These are phyloP conservation scores for Silybum marianum DNA, from an alignment of 129 eudicot genomes.

Conservation along the genomic window DNA sequence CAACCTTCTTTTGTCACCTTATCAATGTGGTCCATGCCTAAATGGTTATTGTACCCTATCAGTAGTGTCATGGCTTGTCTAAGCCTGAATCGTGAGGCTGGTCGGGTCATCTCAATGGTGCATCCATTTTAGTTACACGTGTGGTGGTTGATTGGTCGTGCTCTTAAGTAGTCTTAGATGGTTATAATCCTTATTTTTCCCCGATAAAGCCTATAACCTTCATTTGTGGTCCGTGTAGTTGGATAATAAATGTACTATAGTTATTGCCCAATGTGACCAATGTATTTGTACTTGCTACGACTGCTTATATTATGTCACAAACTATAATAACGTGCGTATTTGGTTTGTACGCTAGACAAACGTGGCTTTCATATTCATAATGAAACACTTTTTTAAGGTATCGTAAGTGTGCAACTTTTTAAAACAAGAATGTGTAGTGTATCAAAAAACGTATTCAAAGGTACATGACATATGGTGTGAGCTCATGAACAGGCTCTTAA, in stretches of 20 bases:
- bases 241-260: background rate
- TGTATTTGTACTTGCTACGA: background rate
- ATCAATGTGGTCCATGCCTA: conserved; percentile 15
- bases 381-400: background rate
- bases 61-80: conserved; percentile 1
- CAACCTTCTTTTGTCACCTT: conserved; percentile 29
- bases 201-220: background rate
- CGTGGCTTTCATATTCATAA: background rate
- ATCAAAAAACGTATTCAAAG: background rate
- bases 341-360: background rate
- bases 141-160: background rate
- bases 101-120: conserved; percentile 3
- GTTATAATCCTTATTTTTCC: background rate
- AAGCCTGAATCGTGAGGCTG: background rate
- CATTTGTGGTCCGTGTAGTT: background rate
- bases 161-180: conserved; percentile 12
- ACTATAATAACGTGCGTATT: background rate
- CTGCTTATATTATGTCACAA: background rate
- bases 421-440: background rate
- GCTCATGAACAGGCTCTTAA: background rate
- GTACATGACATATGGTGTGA: background rate
- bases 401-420: background rate
- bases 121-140: background rate
- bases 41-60: background rate
- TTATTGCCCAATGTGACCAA: background rate